A percentile compares a stretch with the other conserved stretches of the same genome.
These are phyloP conservation scores for Yamadazyma paraphyllophila DNA, from an alignment of 805 yeast genomes.

Conservation along the genomic window DNA sequence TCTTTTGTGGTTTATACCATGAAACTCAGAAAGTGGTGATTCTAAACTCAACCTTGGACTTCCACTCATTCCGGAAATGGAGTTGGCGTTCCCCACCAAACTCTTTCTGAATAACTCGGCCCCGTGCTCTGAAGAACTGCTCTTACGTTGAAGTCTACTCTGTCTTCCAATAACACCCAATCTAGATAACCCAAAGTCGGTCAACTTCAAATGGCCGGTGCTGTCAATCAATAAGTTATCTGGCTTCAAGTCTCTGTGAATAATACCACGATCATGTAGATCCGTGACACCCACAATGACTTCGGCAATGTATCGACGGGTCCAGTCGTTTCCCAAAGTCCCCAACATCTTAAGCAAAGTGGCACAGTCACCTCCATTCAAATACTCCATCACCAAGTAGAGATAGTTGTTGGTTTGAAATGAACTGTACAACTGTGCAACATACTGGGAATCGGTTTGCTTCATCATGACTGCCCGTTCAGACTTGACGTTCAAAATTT, in stretches of 20 bases:
- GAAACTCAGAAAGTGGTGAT: slow-evolving; percentile 22
- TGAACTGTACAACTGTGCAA: slow-evolving; percentile 82
- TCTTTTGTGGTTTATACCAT: slow-evolving; percentile 35
- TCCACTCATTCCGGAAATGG: neutral
- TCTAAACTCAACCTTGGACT: slow-evolving; percentile 15
- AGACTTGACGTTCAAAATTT: slow-evolving; percentile 88
- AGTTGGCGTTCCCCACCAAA: neutral
- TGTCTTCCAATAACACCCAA: slow-evolving; percentile 88
- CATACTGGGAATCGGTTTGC: slow-evolving; percentile 89
- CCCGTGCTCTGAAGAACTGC: slow-evolving; percentile 42
- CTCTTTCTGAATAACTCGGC: slow-evolving; percentile 37
- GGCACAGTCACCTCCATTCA: slow-evolving; percentile 95
- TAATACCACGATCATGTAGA: slow-evolving; percentile 82
- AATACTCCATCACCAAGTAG: slow-evolving; percentile 92
- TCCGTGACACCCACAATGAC: slow-evolving; percentile 88
- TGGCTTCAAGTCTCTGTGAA: slow-evolving; percentile 94
- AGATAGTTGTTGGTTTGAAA: slow-evolving; percentile 86
- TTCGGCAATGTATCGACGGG: slow-evolving; percentile 81
- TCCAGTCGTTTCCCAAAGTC: slow-evolving; percentile 82
- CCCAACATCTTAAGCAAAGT: slow-evolving; percentile 81
- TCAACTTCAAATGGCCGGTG: slow-evolving; percentile 84
- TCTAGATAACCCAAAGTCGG: slow-evolving; percentile 92
- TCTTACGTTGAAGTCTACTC: slow-evolving; percentile 40
- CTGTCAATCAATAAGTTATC: slow-evolving; percentile 86
- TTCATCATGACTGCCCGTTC: slow-evolving; percentile 99